Evolutionary conservation across 2,329 filamentous ascomycete genomes (phyloP), one percentile per base, ranked within the genome.

Genomic region (Scytalidium lignicola): DNA sequence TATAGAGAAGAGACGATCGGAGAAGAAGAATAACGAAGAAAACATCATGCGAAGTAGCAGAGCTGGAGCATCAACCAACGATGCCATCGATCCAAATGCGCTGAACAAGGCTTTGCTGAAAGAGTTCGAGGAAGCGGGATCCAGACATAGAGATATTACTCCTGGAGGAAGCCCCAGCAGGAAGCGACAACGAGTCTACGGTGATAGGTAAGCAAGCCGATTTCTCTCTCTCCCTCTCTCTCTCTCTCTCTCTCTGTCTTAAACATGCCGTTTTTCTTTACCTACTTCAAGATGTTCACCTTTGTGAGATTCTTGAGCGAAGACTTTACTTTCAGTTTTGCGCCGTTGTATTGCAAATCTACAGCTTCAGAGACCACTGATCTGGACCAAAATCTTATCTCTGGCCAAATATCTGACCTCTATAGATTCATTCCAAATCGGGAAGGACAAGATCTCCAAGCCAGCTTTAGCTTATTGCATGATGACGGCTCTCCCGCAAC

Each of bases 401-500:
- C 10, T 6, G 23, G 10, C 23, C 23, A 43, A 10, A 26, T 50
- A 43, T 15, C 62, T 65, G 46, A 64, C 55, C 39, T 26, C 47
- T n/a, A 5, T 49, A 95, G 93, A 61, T 99, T 99, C 66, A 97
- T 99, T 58, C 93, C 93, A 22, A 95, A 93, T 60, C 82, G 93
- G 40, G 86, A 91, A 56, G 93, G 92, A 5, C 90, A 96, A 67
- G 93, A 99, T 68, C 74, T 97, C 20, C 88, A 92, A 65, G 90
- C 92, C 47, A 95, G 90, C 67, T 97, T 93, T 70, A 96, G 85
- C 65, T 74, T 97, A 48, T 76, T 97, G 22, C 88, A 95, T 63
- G 92, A 96, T 54, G 90, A 96, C 65, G 90, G 87, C 37, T 96
- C 92, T 18, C 93, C 93, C 18, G 88, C 92, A 12, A 96, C 91